Base-by-base conservation (phyloP, 257 asterid genomes). In the Plantago major region DNA sequence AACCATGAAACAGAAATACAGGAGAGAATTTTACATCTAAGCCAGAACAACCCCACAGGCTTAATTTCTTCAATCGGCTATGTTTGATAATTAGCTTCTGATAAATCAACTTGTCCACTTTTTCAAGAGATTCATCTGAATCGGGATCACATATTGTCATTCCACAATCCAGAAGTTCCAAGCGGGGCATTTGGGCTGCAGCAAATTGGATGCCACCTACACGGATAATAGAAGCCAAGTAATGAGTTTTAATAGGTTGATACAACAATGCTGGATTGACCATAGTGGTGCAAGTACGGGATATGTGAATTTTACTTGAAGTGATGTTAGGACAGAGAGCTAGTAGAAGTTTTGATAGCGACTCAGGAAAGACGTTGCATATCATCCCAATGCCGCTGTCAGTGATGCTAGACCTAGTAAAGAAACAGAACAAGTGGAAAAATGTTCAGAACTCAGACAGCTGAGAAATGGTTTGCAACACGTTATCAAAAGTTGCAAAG, bases 1-100 rank as follows among this genome's bases (percentile, higher is more conserved):
- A 56, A 50, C 56, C 10, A 26, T 45, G 37, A 55, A 28, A 58
- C n/a, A 48, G 11, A 48, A 45, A 62, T 46, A 64, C 26, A 55
- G 33, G 18, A 44, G 48, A 71, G 71, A 67, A 76, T 67, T 95
- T 84, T 76, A 93, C 99, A 77, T 93, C 95, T 76, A 93, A 82
- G 55, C 94, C 96, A 45, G 97, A 89, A 72, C 97, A 93, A 55
- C 99, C 99, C 99, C 99, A 93, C 61, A 93, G 81, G 83, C 99
- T 93, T 58, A 93, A 80, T 75, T 85, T 87, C 85, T 82, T 87
- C 81, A 93, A 67, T 62, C 80, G 79, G 76, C 66, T 81, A 70
- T 93, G 99, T 79, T 93, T 93, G 67, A 93, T 87, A 43, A 93
- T 89, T 75, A 89, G 53, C 87, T 93, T 93, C 73, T 93, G 99